Evolutionary conservation across 2,329 filamentous ascomycete genomes (phyloP), one percentile per base, ranked within the genome.

Genomic region (Talaromyces sp.): DNA sequence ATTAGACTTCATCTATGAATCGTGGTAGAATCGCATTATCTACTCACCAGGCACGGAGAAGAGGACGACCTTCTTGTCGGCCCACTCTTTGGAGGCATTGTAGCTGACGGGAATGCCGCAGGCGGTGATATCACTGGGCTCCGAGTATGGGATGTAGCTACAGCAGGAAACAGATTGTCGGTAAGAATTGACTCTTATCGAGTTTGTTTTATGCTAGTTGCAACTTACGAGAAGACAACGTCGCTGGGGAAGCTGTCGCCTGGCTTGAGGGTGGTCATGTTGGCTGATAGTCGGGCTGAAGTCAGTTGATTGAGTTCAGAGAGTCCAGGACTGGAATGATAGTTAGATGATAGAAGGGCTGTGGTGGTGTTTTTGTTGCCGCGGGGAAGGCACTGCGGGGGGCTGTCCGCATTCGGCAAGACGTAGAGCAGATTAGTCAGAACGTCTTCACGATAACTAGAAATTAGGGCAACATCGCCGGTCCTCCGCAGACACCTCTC

Each of bases 221-320:
- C 59, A 47, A 80, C 85, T 74, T 80, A 89, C 87, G 84, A 84
- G 85, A 97, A 97, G 78, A 84, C 84, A 67, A 96, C 89, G 72
- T 86, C 90, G 72, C 88, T 82, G 72, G 93, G 93, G 85, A 98
- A 94, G 77, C 83, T 83, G 79, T 96, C 92, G 75, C 93, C 93
- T 77, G 86, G 85, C 78, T 93, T 89, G 80, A 95, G 86, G 78
- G 85, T 85, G 81, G 89, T 78, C 86, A 88, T 88, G 74, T 71
- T 80, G 72, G 64, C 43, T 40, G 22, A 17, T 40, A 38, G 13
- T 38, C 43, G 19, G 40, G 0, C 34, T 36, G 27, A 60, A 22
- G 3, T 38, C n/a, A 11, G 5, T 51, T 27, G 31, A 27, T n/a
- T 3, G 2, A 31, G 27, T 53, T 29, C 25, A 51, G 6, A 29